Conservation (phyloP, 2,329 filamentous ascomycete genomes). For the Cercospora berteroae region DNA sequence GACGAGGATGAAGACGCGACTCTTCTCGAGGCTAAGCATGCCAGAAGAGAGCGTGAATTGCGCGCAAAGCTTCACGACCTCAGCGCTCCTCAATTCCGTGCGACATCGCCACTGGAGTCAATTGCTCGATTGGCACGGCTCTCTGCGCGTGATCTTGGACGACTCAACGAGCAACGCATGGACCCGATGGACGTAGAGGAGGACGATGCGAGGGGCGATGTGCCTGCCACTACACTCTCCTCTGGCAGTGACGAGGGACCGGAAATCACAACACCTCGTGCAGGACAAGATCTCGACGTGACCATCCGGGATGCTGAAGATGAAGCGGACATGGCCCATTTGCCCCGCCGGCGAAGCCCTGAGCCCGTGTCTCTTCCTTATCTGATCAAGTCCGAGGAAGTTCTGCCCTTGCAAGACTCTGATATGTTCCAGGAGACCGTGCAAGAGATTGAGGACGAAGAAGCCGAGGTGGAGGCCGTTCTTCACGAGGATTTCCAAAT, state of each 20-base stretch:
- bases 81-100: conserved; percentile 43
- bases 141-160: conserved; percentile 34
- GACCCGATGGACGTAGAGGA: conserved; percentile 33
- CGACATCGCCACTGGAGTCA: conserved; percentile 45
- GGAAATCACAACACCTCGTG: conserved; percentile 37
- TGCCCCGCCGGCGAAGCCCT: conserved; percentile 37
- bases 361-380: conserved; percentile 48
- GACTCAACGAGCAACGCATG: conserved; percentile 25
- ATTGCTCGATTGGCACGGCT: conserved; percentile 45
- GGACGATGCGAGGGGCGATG: background rate
- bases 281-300: conserved; percentile 29
- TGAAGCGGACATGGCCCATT: conserved; percentile 8
- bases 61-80: conserved; percentile 47
- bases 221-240: conserved; percentile 27
- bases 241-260: conserved; percentile 35
- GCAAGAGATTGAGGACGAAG: conserved; percentile 35
- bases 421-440: conserved; percentile 41
- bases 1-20: conserved; percentile 50
- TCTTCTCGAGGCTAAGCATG: conserved; percentile 48
- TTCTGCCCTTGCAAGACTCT: conserved; percentile 42
- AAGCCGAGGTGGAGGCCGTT: conserved; percentile 38
- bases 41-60: conserved; percentile 45
- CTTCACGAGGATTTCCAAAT: conserved; percentile 28
- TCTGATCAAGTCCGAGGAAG: conserved; percentile 39
- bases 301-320: conserved; percentile 30